These are phyloP conservation scores for Articulospora tetracladia DNA, from an alignment of 495 filamentous ascomycete genomes.

Conservation along the genomic window DNA sequence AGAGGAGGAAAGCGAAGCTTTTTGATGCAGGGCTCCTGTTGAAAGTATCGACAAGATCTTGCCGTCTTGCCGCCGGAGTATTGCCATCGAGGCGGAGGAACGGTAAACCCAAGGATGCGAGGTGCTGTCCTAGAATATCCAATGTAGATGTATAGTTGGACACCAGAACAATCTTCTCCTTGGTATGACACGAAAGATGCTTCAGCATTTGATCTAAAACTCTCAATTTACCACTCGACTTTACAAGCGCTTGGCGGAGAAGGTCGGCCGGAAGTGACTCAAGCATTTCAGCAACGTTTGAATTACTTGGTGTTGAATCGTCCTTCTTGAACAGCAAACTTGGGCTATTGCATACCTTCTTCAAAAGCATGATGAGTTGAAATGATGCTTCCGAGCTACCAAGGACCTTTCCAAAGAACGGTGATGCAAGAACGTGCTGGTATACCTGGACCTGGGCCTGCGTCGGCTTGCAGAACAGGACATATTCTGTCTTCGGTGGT, in stretches of 20 bases:
- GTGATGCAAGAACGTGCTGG: constrained; percentile 64
- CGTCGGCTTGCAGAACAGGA: constrained; percentile 73
- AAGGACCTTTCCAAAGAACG: constrained; percentile 59
- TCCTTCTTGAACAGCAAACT: constrained; percentile 50
- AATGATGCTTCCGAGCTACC: constrained; percentile 67
- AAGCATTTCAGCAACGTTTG: constrained; percentile 46
- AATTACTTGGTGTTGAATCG: constrained; percentile 30
- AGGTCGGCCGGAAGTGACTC: constrained; percentile 54
- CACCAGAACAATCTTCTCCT: constrained; percentile 76
- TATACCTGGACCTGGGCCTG: constrained; percentile 66
- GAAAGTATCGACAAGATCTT: constrained; percentile 74
- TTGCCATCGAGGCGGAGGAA: constrained; percentile 73
- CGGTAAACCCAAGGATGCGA: constrained; percentile 57
- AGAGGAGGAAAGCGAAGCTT: constrained; percentile 74
- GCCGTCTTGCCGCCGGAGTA: constrained; percentile 64
- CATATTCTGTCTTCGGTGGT: constrained; percentile 74
- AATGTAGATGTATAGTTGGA: constrained; percentile 81
- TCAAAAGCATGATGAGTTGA: constrained; percentile 73
- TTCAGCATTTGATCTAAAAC: constrained; percentile 67
- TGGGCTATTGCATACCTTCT: constrained; percentile 81
- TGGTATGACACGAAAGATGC: constrained; percentile 53
- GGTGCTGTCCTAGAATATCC: constrained; percentile 61
- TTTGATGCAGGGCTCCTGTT: constrained; percentile 54
- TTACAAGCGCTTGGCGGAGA: constrained; percentile 51
- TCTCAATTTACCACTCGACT: constrained; percentile 66